Conservation (phyloP, 2,329 filamentous ascomycete genomes). For the Claviceps digitariae region DNA sequence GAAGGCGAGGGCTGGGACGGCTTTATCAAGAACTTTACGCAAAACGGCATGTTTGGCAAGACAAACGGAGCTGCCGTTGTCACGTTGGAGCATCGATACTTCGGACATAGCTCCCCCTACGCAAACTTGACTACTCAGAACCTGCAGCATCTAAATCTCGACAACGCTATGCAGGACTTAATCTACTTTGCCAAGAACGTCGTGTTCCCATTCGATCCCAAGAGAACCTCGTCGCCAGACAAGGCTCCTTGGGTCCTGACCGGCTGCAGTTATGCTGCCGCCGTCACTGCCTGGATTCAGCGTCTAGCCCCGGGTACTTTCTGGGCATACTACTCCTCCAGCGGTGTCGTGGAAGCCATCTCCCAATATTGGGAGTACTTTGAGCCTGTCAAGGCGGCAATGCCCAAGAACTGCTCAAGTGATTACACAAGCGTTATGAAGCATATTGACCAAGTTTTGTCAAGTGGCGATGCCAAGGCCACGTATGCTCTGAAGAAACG, state of each 20-base stretch:
- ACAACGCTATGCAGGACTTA: slow-evolving; percentile 63
- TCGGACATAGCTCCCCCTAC: slow-evolving; percentile 57
- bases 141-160: slow-evolving; percentile 62
- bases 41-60: slow-evolving; percentile 49
- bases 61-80: slow-evolving; percentile 59
- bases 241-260: slow-evolving; percentile 62
- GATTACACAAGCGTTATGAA: slow-evolving; percentile 41
- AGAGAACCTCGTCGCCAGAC: slow-evolving; percentile 48
- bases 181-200: slow-evolving; percentile 64
- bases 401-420: slow-evolving; percentile 44
- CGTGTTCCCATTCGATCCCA: slow-evolving; percentile 52
- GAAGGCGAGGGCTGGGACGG: slow-evolving; percentile 46
- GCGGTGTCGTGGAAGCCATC: slow-evolving; percentile 61
- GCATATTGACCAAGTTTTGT: slow-evolving; percentile 33
- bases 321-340: slow-evolving; percentile 63
- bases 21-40: slow-evolving; percentile 58
- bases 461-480: slow-evolving; percentile 17
- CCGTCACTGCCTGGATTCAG: slow-evolving; percentile 59
- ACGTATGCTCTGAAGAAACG: slow-evolving; percentile 27
- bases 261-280: slow-evolving; percentile 68
- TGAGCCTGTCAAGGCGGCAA: slow-evolving; percentile 29
- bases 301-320: slow-evolving; percentile 61
- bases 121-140: slow-evolving; percentile 49
- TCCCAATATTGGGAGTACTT: slow-evolving; percentile 54
- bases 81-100: slow-evolving; percentile 73